A percentile compares a stretch with the other conserved stretches of the same genome.
Evolutionary conservation across 257 asterid genomes (phyloP).

Genomic region (Thymus quinquecostatus): DNA sequence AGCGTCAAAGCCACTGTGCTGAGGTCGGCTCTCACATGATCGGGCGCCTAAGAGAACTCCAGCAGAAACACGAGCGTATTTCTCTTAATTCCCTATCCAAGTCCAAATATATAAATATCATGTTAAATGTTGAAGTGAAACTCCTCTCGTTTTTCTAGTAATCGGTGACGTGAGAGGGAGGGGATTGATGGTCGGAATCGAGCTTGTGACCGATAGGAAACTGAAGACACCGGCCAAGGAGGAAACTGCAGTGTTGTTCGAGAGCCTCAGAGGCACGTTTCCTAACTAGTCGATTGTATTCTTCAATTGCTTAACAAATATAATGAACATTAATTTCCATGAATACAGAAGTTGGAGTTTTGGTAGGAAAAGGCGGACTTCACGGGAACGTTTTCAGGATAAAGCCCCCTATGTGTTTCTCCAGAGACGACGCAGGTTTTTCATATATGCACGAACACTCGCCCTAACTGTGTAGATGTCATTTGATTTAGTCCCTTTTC

Average conservation of each 20-base stretch:
- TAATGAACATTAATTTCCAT: constrained; percentile 1
- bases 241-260: constrained; percentile 82
- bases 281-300: not conserved
- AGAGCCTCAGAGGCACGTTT: constrained; percentile 74
- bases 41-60: constrained; percentile 67
- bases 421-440: constrained; percentile 88
- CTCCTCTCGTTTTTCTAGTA: constrained; percentile 41
- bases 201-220: constrained; percentile 78
- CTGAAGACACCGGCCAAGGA: constrained; percentile 89
- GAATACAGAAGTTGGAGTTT: constrained; percentile 75
- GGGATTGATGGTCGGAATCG: constrained; percentile 92
- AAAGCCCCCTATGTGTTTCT: constrained; percentile 97
- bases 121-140: not conserved
- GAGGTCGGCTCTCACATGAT: constrained; percentile 85
- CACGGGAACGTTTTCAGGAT: constrained; percentile 95
- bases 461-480: not conserved
- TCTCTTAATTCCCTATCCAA: not conserved
- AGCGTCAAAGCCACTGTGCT: constrained; percentile 85
- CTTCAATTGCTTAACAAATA: not conserved
- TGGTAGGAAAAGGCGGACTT: constrained; percentile 96
- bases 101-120: not conserved
- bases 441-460: not conserved
- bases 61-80: constrained; percentile 76
- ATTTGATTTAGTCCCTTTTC: not conserved
- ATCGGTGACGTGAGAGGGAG: constrained; percentile 97